Evolutionary conservation across 306 rosid genomes (phyloP).

Genomic region (Morella rubra): DNA sequence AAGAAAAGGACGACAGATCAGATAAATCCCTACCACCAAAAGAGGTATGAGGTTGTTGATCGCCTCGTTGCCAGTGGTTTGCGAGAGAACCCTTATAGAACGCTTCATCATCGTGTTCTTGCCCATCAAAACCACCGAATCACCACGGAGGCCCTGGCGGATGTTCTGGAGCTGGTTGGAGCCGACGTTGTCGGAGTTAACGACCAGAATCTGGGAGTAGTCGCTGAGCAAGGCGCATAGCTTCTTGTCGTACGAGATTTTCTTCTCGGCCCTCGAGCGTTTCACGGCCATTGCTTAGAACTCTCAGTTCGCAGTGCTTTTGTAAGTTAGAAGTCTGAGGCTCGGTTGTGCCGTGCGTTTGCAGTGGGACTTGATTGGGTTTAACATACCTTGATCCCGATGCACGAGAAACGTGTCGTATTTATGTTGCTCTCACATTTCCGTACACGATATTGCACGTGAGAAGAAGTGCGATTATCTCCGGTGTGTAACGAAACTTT

Average conservation of each 20-base stretch:
- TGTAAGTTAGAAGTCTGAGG: background rate
- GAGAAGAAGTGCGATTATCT: too few relatives aligned
- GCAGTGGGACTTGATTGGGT: background rate
- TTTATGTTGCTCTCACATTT: too few relatives aligned
- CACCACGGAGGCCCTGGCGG: slow-evolving; percentile 54
- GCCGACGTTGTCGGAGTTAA: slow-evolving; percentile 60
- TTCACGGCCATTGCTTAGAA: slow-evolving; percentile 34
- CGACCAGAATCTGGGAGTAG: slow-evolving; percentile 50
- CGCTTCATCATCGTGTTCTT: slow-evolving; percentile 71
- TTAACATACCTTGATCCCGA: background rate
- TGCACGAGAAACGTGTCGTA: background rate
- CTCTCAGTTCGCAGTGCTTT: background rate
- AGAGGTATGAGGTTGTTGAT: slow-evolving; percentile 52
- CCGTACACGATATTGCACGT: too few relatives aligned
- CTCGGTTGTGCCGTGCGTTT: background rate
- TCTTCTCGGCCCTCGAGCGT: slow-evolving; percentile 48
- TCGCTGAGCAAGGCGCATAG: slow-evolving; percentile 51
- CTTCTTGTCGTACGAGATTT: slow-evolving; percentile 49
- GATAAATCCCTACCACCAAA: slow-evolving; percentile 28
- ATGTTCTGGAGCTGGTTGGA: slow-evolving; percentile 59
- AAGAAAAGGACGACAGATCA: background rate
- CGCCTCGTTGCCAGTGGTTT: slow-evolving; percentile 43
- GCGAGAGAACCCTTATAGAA: slow-evolving; percentile 36
- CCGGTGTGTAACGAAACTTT: too few relatives aligned
- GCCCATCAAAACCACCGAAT: slow-evolving; percentile 55